Evolutionary conservation across 805 yeast genomes (phyloP).

Genomic region (Tetrapisispora phaffii): DNA sequence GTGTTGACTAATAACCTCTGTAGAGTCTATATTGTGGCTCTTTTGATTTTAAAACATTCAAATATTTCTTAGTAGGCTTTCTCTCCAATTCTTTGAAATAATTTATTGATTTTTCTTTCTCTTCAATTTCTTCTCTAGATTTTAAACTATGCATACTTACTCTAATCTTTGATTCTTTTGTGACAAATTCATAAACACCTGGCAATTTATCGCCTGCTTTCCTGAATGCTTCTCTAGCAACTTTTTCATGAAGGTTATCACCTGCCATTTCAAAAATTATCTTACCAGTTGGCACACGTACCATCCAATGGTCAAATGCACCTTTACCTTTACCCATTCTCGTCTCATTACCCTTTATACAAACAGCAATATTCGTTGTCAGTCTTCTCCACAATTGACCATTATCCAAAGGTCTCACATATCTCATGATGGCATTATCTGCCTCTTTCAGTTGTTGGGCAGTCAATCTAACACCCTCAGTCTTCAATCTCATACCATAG

Average conservation of each 20-base stretch:
- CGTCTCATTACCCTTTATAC: constrained; percentile 94
- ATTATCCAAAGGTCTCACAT: constrained; percentile 54
- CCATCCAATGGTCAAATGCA: constrained; percentile 94
- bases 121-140: constrained; percentile 28
- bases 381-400: constrained; percentile 74
- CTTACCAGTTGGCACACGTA: constrained; percentile 91
- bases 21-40: constrained; percentile 46
- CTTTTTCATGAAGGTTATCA: constrained; percentile 70
- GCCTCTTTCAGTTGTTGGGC: constrained; percentile 90
- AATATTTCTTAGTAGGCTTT: constrained; percentile 57
- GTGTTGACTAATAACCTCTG: constrained; percentile 43
- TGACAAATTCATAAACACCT: constrained; percentile 80
- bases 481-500: constrained; percentile 76
- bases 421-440: constrained; percentile 74
- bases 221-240: constrained; percentile 82
- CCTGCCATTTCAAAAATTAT: constrained; percentile 76
- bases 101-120: constrained; percentile 29
- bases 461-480: constrained; percentile 78
- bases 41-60: constrained; percentile 43
- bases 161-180: constrained; percentile 53
- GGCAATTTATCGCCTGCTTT: constrained; percentile 90
- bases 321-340: constrained; percentile 99
- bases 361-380: constrained; percentile 78
- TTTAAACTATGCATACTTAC: constrained; percentile 55
- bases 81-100: constrained; percentile 43